Evolutionary conservation across 2,329 filamentous ascomycete species (phyloP).

Genomic region (Penicillium sclerotigenum): DNA sequence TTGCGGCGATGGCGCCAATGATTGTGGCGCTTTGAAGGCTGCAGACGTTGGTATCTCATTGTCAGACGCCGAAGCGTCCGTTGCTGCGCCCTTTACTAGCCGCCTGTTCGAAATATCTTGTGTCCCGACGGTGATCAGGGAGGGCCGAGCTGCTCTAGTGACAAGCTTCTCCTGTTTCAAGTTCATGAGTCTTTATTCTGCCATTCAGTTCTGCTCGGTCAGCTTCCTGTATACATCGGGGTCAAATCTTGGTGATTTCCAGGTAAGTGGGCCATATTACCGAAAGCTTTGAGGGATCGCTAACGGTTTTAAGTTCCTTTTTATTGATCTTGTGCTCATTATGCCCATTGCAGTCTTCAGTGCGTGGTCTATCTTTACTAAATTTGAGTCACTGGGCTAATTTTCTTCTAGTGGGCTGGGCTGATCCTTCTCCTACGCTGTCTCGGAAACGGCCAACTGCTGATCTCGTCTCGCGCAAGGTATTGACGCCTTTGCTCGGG

Average conservation of each 20-base stretch:
- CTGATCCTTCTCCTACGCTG: conserved; percentile 73
- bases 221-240: conserved; percentile 93
- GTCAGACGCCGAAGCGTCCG: conserved; percentile 94
- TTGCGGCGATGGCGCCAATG: conserved; percentile 95
- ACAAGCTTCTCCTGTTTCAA: conserved; percentile 99
- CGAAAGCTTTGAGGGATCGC: background rate
- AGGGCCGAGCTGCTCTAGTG: conserved; percentile 91
- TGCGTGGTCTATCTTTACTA: conserved; percentile 38
- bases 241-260: conserved; percentile 94
- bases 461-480: conserved; percentile 86
- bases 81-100: conserved; percentile 96
- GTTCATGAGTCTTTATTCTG: conserved; percentile 98
- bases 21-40: conserved; percentile 93
- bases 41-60: conserved; percentile 96
- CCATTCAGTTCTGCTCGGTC: conserved; percentile 98
- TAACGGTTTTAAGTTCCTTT: conserved; percentile 64
- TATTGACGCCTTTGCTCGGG: conserved; percentile 81
- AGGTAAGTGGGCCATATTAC: conserved; percentile 48
- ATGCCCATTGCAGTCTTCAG: conserved; percentile 95
- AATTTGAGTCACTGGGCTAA: background rate
- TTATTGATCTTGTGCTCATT: conserved; percentile 89
- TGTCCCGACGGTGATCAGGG: conserved; percentile 87
- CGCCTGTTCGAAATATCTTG: conserved; percentile 95
- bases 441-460: conserved; percentile 85
- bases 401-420: conserved; percentile 74